Evolutionary conservation across 2,329 filamentous ascomycete genomes (phyloP), one percentile per base, ranked within the genome.

Genomic region (Cyanodermella asteris): DNA sequence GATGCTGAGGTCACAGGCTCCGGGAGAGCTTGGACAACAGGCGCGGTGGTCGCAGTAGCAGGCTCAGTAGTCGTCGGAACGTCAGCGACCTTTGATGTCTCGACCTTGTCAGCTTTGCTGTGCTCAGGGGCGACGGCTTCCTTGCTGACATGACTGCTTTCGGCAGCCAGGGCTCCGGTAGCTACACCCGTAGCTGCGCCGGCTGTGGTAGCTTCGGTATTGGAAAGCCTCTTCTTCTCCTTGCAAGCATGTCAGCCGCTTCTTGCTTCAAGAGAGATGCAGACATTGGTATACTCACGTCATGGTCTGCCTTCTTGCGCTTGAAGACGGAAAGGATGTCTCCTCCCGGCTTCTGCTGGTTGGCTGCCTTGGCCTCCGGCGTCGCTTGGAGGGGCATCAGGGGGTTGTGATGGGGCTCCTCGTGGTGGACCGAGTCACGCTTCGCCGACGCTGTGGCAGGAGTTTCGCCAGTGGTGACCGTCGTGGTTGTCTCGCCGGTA

Each of bases 401-500:
- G 24, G 13, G 10, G 17, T n/a, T 29, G 24, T 9, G 18, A 15
- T 13, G 12, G 23, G 13, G 27, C 9, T 13, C 23, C 13, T 19
- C 16, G 23, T 11, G 22, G 20, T 13, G 29, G 19, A 20, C 16
- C 20, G 3, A 19, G 20, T 14, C 13, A 25, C 13, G 28, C 28
- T 23, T 32, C 25, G 5, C 26, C 14, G 18, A 20, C 9, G 22
- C 26, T 11, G 15, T 22, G 6, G 18, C 22, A 8, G 22, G n/a
- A n/a, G 18, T 18, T 20, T 20, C 13, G 25, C 26, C 16, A 12
- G 23, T 18, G 14, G 25, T 15, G 17, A 27, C 22, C 16, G 9
- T n/a, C 10, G 10, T 16, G 12, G 20, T 16, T 12, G 19, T 30
- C 6, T 34, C 31, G n/a, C 20, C 15, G 15, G 38, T 38, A 8